Base-by-base conservation (phyloP, 2,329 filamentous ascomycete species). In the Lachnellula arida region DNA sequence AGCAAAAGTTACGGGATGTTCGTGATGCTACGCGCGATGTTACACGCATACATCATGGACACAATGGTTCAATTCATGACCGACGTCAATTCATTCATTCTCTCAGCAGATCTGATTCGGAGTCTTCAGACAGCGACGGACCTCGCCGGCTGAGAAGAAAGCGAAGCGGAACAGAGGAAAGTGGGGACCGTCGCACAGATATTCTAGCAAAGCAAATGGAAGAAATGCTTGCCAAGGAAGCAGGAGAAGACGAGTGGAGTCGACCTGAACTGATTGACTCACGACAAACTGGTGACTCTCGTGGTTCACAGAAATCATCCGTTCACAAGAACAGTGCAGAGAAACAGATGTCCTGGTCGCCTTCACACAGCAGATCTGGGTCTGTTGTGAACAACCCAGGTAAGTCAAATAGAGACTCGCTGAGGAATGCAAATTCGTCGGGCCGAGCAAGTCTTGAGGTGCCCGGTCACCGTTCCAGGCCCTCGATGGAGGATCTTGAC, bases 121-220 rank as follows among this genome's bases (percentile, higher is more conserved):
- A 84, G 52, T 77, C 79, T 4, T 87, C 85, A 5, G 81, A 81
- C 28, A 82, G 76, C 46, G 82, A 85, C 43, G 76, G 46, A 63
- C 55, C 7, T 56, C 72, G 72, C 25, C 73, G 48, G 12, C 53
- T 68, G 49, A 70, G 68, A 60, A 70, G 73, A 50, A 69, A 64
- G 22, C 75, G 76, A 39, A 74, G 70, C 15, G 76, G 74, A 11
- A 82, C 79, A 1, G 73, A 51, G 4, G 66, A 68, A 39, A 65
- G 63, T 78, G 53, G 75, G 47, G 79, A 76, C 60, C 75, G 71
- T 46, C 75, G 74, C 23, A 78, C 77, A 58, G 78, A 82, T 55
- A 71, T 85, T 12, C 70, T 85, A 12, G 80, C 83, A 59, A 83
- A 81, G 66, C 82, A 85, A 64, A 85, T 85, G 81, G 71, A 78